Evolutionary conservation across 2,329 filamentous ascomycete genomes (phyloP).

Genomic region (Talaromyces albobiverticillius): DNA sequence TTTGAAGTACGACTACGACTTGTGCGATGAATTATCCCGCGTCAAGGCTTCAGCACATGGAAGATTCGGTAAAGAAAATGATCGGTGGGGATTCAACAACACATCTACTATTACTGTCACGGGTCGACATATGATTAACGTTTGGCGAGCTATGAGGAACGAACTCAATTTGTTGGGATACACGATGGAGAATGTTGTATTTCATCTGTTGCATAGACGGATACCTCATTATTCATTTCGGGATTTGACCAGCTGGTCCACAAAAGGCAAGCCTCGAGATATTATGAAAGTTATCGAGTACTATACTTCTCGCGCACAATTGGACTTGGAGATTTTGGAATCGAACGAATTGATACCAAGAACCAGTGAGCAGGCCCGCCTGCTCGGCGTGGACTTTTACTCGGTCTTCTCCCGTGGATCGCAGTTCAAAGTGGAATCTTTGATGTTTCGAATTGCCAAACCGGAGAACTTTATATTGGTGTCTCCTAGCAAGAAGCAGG

Average conservation of each 20-base stretch:
- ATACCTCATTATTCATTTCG: constrained; percentile 83
- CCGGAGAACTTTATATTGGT: constrained; percentile 90
- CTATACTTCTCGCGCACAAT: constrained; percentile 69
- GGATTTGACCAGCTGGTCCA: constrained; percentile 80
- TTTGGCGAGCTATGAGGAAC: constrained; percentile 94
- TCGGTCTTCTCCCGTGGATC: constrained; percentile 93
- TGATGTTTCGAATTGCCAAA: constrained; percentile 98
- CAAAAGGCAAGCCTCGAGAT: constrained; percentile 64
- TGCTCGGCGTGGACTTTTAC: constrained; percentile 94
- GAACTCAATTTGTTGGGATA: constrained; percentile 91
- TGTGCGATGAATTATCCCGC: constrained; percentile 87
- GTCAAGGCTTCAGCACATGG: constrained; percentile 82
- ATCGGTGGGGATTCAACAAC: constrained; percentile 91
- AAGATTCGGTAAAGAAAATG: constrained; percentile 78
- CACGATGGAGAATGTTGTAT: constrained; percentile 92
- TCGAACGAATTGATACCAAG: constrained; percentile 83
- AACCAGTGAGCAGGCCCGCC: constrained; percentile 88
- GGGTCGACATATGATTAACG: constrained; percentile 92
- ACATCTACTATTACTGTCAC: constrained; percentile 91
- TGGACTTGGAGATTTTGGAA: constrained; percentile 89
- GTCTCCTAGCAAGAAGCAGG: constrained; percentile 86
- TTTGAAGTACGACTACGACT: constrained; percentile 80
- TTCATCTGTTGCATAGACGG: constrained; percentile 81
- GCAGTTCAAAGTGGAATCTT: constrained; percentile 97
- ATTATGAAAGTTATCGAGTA: constrained; percentile 74